A percentile compares a stretch with the other conserved stretches of the same genome.
phyloP scores from a whole-genome alignment of 1,284 basidiomycete genomes.

The Coniferiporia weirii region DNA sequence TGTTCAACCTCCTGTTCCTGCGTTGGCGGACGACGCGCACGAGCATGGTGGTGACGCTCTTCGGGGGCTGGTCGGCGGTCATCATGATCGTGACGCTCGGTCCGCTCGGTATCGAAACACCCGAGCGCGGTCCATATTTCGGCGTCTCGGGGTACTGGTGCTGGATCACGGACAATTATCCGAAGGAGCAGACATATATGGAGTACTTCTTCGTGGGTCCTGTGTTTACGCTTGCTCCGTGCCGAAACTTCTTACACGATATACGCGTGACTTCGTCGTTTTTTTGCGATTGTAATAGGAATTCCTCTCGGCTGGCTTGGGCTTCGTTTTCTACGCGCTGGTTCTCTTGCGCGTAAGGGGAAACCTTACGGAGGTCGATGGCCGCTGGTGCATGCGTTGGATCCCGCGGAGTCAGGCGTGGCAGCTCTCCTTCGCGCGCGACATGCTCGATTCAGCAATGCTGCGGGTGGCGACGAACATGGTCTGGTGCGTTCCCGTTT shows the following conservation, averaged over 20 bases:
- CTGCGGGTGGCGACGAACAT: constrained; percentile 14
- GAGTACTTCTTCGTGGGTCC: constrained; percentile 46
- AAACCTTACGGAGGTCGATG: constrained; percentile 26
- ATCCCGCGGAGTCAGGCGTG: constrained; percentile 24
- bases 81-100: constrained; percentile 33
- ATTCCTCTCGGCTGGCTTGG: constrained; percentile 29
- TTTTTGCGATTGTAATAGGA: constrained; percentile 22
- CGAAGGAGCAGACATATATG: constrained; percentile 34
- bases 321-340: constrained; percentile 29
- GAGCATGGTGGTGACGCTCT: constrained; percentile 27
- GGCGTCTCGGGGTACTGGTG: constrained; percentile 40
- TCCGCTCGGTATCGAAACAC: constrained; percentile 31
- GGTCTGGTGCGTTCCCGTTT: constrained; percentile 14
- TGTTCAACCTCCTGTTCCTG: constrained; percentile 40
- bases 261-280: not conserved
- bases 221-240: not conserved
- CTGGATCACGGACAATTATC: constrained; percentile 43
- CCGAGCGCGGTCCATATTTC: constrained; percentile 35
- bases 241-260: too few species aligned
- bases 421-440: constrained; percentile 26
- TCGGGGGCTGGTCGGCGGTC: constrained; percentile 33
- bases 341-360: constrained; percentile 33
- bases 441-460: constrained; percentile 25
- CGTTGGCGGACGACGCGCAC: constrained; percentile 25
- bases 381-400: constrained; percentile 26